A percentile compares a stretch with the other conserved stretches of the same genome.
Evolutionary conservation across 2,329 filamentous ascomycete genomes (phyloP).

Genomic region (Ophiostoma perfectum): DNA sequence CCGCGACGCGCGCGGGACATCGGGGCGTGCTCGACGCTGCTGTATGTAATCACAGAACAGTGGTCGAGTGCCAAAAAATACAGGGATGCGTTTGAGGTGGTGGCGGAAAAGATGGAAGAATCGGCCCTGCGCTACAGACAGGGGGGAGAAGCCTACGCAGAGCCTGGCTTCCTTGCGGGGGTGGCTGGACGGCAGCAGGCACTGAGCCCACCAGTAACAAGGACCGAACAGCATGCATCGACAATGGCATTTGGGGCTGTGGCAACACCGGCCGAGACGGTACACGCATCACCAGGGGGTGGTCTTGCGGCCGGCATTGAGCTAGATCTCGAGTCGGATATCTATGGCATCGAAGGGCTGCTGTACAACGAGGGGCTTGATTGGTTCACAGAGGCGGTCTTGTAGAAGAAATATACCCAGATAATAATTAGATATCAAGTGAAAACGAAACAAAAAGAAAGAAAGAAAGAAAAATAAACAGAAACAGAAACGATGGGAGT

Average conservation of each 20-base stretch:
- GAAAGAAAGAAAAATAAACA: neutral
- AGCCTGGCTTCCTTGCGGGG: too few relatives aligned
- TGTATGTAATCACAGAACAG: slow-evolving; percentile 33
- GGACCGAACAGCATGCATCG: neutral
- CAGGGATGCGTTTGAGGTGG: slow-evolving; percentile 33
- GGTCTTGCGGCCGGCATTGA: slow-evolving; percentile 13
- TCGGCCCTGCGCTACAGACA: slow-evolving; percentile 1
- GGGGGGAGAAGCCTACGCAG: neutral
- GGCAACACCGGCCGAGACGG: neutral
- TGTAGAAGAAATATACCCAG: too few relatives aligned
- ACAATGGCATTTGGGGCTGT: neutral
- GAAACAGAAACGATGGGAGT: neutral
- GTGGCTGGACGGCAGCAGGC: neutral
- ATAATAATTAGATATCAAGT: neutral
- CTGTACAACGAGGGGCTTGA: slow-evolving; percentile 18
- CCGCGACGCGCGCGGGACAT: slow-evolving; percentile 4
- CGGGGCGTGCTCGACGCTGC: slow-evolving; percentile 31
- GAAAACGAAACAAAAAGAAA: neutral
- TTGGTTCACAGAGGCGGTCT: neutral
- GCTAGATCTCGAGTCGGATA: slow-evolving; percentile 20
- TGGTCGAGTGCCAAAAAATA: slow-evolving; percentile 34
- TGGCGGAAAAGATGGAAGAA: slow-evolving; percentile 28
- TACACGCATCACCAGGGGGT: neutral
- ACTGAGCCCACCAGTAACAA: neutral
- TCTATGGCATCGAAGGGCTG: slow-evolving; percentile 20